Base-by-base conservation (phyloP, 768 basidiomycete species). In the Lepiota brunneoincarnata region DNA sequence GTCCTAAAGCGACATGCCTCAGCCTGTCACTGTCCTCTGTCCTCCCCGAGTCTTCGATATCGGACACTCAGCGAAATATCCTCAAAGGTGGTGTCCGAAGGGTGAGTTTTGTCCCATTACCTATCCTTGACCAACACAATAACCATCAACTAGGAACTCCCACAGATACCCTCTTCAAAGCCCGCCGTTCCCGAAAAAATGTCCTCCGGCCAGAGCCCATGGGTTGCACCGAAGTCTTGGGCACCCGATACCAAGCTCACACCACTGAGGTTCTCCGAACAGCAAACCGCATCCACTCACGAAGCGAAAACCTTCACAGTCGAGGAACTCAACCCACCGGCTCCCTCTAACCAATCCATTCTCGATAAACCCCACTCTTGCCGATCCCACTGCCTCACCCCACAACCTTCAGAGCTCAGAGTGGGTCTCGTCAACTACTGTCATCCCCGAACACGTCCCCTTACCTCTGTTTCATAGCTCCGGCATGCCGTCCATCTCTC, bases 11-110 rank as follows among this genome's bases (percentile, higher is more conserved):
- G 0, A 43, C 36, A 12, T 43, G 23, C 7, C 43, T 45, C 24
- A 46, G 51, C 38, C 51, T 45, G 23, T 43, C 52, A 39, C 43
- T 34, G 15, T 46, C 52, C 11, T 39, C 51, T 15, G 44, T 45
- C 36, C 23, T 53, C 4, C 44, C 38, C 18, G 44, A 39, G 31
- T 28, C 51, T 20, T 23, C 28, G 17, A 26, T 37, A 18, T 1
- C 34, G 23, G 52, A 54, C 14, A 12, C n/a, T 6, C 52, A 28
- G 21, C 24, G 14, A 15, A 44, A 18, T 24, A 40, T 39, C 1
- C 14, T 28, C 9, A 40, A 21, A n/a, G 36, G 17, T 12, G 17
- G 26, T 11, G 6, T 15, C 1, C 20, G 39, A 9, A 20, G 31
- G 52, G 52, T 54, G 37, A 40, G 44, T 46, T 3, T 23, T 14